A percentile compares a stretch with the other conserved stretches of the same genome.
Conservation (phyloP, 2,329 filamentous ascomycete species). For the Apiospora marii region DNA sequence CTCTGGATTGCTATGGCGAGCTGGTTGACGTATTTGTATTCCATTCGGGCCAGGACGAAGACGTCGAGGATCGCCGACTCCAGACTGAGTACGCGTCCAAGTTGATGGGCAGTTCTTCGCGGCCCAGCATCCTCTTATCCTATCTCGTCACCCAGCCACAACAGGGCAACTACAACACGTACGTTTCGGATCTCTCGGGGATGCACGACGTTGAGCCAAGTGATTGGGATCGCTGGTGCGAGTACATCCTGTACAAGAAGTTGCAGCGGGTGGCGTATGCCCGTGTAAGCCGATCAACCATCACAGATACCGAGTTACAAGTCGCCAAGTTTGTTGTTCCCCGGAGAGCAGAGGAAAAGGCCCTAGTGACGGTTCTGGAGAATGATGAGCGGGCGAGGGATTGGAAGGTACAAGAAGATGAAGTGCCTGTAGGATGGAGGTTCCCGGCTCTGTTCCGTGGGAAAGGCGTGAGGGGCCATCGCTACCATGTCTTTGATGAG, state of each 20-base stretch:
- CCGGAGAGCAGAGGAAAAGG: conserved; percentile 65
- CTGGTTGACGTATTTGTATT: conserved; percentile 95
- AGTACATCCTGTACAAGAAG: conserved; percentile 96
- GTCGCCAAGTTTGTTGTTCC: conserved; percentile 94
- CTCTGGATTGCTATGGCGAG: conserved; percentile 89
- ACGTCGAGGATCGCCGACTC: conserved; percentile 86
- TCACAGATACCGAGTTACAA: conserved; percentile 97
- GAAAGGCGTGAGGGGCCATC: conserved; percentile 85
- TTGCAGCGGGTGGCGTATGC: conserved; percentile 89
- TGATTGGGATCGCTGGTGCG: conserved; percentile 98
- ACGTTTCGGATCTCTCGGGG: conserved; percentile 83
- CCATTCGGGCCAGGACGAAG: conserved; percentile 98
- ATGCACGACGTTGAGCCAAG: conserved; percentile 95
- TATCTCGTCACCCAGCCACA: conserved; percentile 93
- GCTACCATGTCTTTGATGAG: conserved; percentile 95
- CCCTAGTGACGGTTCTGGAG: conserved; percentile 48
- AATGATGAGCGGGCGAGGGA: conserved; percentile 61
- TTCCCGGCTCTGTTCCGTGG: conserved; percentile 89
- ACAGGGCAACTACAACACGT: conserved; percentile 96
- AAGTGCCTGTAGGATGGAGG: conserved; percentile 78
- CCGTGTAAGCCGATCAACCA: conserved; percentile 84
- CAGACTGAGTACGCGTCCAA: conserved; percentile 87
- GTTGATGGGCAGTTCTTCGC: conserved; percentile 82
- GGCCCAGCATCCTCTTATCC: conserved; percentile 84
- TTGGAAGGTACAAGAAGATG: conserved; percentile 68